Percentiles rank a stretch among this genome's conserved stretches.
Conservation (phyloP, 2,329 filamentous ascomycete genomes). For the Lachnellula occidentalis region DNA sequence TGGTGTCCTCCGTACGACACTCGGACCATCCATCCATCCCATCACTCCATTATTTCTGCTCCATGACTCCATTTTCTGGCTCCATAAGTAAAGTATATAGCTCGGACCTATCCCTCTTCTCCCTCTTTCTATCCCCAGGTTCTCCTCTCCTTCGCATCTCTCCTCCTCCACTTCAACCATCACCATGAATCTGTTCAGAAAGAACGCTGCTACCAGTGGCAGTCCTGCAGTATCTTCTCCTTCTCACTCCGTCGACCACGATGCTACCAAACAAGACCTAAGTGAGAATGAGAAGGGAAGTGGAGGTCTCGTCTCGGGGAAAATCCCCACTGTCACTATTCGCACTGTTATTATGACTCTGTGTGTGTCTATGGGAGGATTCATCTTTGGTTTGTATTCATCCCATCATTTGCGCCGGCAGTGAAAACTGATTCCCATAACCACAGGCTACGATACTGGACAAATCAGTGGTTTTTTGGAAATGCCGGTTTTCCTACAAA, state of each 20-base stretch:
- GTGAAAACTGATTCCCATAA: background rate
- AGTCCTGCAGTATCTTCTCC: constrained; percentile 8
- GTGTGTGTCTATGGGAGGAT: constrained; percentile 27
- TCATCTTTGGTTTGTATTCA: constrained; percentile 27
- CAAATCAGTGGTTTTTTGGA: constrained; percentile 52
- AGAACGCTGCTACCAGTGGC: constrained; percentile 6
- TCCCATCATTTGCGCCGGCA: background rate
- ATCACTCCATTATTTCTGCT: background rate
- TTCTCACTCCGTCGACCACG: constrained; percentile 2
- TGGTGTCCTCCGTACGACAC: background rate
- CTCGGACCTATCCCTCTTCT: background rate
- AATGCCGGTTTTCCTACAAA: constrained; percentile 50
- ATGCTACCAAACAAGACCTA: background rate
- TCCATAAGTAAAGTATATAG: background rate
- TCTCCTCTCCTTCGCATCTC: background rate
- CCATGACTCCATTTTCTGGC: background rate
- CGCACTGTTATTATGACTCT: constrained; percentile 21
- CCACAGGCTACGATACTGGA: constrained; percentile 27
- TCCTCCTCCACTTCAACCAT: background rate
- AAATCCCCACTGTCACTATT: constrained; percentile 13
- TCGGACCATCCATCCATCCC: background rate
- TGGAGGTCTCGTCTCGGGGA: background rate
- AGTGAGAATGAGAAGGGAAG: constrained; percentile 6
- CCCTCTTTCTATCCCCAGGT: constrained; percentile 2
- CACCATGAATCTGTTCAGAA: constrained; percentile 8